Conservation (phyloP, 2,329 filamentous ascomycete genomes). For the Neofusicoccum parvum region DNA sequence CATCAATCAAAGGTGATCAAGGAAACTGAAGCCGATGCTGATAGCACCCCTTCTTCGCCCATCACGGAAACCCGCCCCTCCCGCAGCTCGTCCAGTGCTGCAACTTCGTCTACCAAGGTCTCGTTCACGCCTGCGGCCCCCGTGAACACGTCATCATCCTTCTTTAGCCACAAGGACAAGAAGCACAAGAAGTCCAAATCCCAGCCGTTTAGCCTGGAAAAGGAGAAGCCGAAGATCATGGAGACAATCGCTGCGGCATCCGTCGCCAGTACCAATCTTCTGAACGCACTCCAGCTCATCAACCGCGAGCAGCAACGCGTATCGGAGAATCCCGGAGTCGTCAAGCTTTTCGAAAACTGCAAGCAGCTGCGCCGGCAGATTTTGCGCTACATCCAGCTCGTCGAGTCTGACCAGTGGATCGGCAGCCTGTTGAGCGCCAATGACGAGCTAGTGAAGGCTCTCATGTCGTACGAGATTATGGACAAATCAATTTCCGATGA, state of each 20-base stretch:
- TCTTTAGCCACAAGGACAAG: conserved; percentile 53
- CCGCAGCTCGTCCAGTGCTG: conserved; percentile 22
- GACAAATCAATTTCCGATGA: conserved; percentile 81
- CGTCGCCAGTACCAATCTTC: conserved; percentile 86
- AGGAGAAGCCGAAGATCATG: conserved; percentile 85
- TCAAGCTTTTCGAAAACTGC: conserved; percentile 80
- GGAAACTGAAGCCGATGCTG: conserved; percentile 76
- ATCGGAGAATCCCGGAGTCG: conserved; percentile 76
- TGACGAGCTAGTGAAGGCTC: conserved; percentile 87
- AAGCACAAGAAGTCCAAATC: conserved; percentile 56
- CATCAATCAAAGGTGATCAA: conserved; percentile 80
- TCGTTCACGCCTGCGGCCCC: conserved; percentile 13
- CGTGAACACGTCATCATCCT: conserved; percentile 24
- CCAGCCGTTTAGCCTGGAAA: conserved; percentile 78
- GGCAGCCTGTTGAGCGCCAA: conserved; percentile 91
- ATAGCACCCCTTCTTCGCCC: conserved; percentile 50
- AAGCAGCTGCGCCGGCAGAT: conserved; percentile 84
- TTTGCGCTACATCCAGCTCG: conserved; percentile 86
- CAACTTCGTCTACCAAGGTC: conserved; percentile 10
- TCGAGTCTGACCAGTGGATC: conserved; percentile 87
- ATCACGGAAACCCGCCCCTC: neutral
- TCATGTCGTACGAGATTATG: conserved; percentile 93
- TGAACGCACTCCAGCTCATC: conserved; percentile 84
- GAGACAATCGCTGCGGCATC: conserved; percentile 86
- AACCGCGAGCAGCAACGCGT: conserved; percentile 88